Evolutionary conservation across 1,284 basidiomycete genomes (phyloP).

Genomic region (Laetiporus sulphureus): DNA sequence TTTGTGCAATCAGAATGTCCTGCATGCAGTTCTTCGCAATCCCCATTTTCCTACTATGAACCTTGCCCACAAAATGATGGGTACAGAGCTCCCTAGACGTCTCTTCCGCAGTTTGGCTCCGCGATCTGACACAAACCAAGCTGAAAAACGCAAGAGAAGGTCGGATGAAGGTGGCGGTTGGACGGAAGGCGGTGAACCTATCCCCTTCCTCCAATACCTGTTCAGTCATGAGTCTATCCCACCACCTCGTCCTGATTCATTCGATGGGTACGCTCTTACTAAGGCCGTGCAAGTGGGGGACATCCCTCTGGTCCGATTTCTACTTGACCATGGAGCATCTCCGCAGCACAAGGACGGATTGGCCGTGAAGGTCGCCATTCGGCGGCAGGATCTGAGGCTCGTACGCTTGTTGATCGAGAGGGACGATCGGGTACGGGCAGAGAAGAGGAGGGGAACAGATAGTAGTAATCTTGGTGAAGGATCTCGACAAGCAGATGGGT

Average conservation of each 20-base stretch:
- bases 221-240: conserved; percentile 35
- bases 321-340: conserved; percentile 68
- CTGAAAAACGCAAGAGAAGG: conserved; percentile 1
- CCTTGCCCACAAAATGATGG: conserved; percentile 1
- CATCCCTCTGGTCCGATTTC: conserved; percentile 55
- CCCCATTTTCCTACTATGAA: conserved; percentile 10
- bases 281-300: conserved; percentile 66
- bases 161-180: conserved; percentile 20
- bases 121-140: conserved; percentile 8
- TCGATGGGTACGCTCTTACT: conserved; percentile 73
- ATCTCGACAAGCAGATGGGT: neutral
- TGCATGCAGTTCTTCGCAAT: conserved; percentile 41
- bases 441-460: conserved; percentile 7
- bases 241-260: conserved; percentile 46
- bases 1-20: conserved; percentile 50
- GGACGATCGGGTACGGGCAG: conserved; percentile 16
- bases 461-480: neutral
- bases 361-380: conserved; percentile 71
- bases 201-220: conserved; percentile 57
- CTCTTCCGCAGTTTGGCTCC: conserved; percentile 49
- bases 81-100: conserved; percentile 48
- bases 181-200: conserved; percentile 40
- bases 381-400: conserved; percentile 56
- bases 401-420: conserved; percentile 73
- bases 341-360: conserved; percentile 54